phyloP scores from a whole-genome alignment of 768 basidiomycete species.

The Mycena epipterygia region DNA sequence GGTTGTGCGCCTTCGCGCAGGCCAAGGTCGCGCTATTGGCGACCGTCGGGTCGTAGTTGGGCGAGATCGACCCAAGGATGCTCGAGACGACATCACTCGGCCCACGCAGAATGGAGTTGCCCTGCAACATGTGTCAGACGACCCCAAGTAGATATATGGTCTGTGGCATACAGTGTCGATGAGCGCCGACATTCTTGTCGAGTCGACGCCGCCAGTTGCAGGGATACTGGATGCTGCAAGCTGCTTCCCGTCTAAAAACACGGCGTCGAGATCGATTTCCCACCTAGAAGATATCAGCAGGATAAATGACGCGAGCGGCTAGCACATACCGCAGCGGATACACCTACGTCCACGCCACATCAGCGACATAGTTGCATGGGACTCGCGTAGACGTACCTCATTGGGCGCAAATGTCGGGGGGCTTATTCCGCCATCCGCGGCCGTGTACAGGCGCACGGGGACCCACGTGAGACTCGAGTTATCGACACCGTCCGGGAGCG shows the following conservation, averaged over 20 bases:
- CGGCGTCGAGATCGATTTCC: conserved; percentile 77
- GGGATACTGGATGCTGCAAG: conserved; percentile 67
- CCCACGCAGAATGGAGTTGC: conserved; percentile 80
- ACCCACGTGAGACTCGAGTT: conserved; percentile 77
- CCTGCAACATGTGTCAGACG: conserved; percentile 51
- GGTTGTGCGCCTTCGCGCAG: conserved; percentile 67
- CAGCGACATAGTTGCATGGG: not conserved
- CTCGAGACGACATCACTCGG: conserved; percentile 73
- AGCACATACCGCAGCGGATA: conserved; percentile 53
- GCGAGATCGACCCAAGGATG: conserved; percentile 57
- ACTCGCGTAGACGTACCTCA: conserved; percentile 58
- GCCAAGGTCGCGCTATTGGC: conserved; percentile 52
- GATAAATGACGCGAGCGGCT: not conserved
- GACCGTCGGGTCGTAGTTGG: conserved; percentile 46
- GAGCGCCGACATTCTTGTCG: conserved; percentile 64
- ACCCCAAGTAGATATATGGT: not conserved
- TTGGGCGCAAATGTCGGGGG: conserved; percentile 68
- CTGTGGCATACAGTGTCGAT: conserved; percentile 69
- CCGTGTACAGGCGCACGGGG: conserved; percentile 68
- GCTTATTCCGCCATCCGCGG: conserved; percentile 66
- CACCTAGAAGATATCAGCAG: conserved; percentile 54
- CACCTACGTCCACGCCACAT: conserved; percentile 32
- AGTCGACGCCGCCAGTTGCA: conserved; percentile 46
- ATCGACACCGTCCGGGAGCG: conserved; percentile 67
- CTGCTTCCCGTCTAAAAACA: conserved; percentile 72